Base-by-base conservation (phyloP, 1,284 basidiomycete species). In the Sanghuangporus sanghuang region DNA sequence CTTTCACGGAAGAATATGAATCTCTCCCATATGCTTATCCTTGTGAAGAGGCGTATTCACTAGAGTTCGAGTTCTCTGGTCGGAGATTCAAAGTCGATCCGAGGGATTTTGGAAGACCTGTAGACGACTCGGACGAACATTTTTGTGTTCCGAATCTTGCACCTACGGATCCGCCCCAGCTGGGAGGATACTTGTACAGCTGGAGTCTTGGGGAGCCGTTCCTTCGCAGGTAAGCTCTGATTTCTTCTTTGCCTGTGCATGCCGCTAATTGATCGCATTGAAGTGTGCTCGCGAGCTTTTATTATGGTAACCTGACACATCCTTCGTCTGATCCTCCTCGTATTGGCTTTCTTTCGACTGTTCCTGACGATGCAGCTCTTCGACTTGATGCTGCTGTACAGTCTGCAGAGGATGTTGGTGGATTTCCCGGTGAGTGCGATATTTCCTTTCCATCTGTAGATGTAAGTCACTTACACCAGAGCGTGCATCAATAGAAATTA, bases 301-400 rank as follows among this genome's bases (percentile, higher is more conserved):
- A 89, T 71, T 89, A 82, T 67, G 87, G 87, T 21, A 86, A 89
- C 68, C 70, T 89, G 46, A 81, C 81, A 0, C 77, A 85, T 66
- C 87, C 87, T 1, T 85, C 83, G 0, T 73, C 75, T 57, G 87
- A 90, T 70, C 82, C 82, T 1, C 85, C 89, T 0, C 81, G 83
- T n/a, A 82, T 91, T 60, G 89, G 88, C 8, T 80, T 91, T 63
- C 69, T 87, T 48, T 89, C 87, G 9, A 87, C 85, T 0, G 85
- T 90, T 2, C 85, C 86, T 0, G 42, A 67, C 14, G 78, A 87
- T 68, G 85, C 85, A 3, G 71, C 65, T 36, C 72, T 74, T 2
- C 69, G 72, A 55, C 71, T 85, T 53, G 68, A 71, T 61, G 69
- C 72, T 4, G 81, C 79, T 0, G 76, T 83, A 1, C 60, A 68